Evolutionary conservation across 108 stramenopile species (phyloP).

Genomic region (Cyclotella sp.): DNA sequence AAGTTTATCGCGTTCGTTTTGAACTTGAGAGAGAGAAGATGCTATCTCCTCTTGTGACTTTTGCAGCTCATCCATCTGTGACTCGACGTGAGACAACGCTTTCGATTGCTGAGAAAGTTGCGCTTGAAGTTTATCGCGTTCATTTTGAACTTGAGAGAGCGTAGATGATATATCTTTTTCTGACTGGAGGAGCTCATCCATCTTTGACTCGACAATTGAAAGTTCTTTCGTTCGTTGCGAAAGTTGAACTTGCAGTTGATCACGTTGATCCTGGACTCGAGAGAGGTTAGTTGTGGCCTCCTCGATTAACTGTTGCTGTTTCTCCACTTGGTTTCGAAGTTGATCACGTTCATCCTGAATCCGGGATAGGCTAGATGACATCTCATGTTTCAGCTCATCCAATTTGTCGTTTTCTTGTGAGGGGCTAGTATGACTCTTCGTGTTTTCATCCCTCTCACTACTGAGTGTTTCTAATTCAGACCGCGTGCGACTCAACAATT

Average conservation of each 20-base stretch:
- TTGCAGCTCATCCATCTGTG: background rate
- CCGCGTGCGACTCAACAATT: background rate
- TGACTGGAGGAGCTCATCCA: background rate
- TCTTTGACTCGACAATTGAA: too few relatives aligned
- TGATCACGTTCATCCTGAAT: conserved; percentile 3
- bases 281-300: background rate
- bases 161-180: background rate
- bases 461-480: background rate
- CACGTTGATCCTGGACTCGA: background rate
- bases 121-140: background rate
- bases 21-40: background rate
- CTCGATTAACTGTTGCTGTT: background rate
- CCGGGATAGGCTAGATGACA: background rate
- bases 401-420: too few relatives aligned
- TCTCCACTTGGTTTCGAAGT: background rate
- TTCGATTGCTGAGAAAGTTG: background rate
- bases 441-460: background rate
- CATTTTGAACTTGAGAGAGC: background rate
- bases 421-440: too few relatives aligned
- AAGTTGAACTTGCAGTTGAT: background rate
- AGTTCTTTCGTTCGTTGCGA: background rate
- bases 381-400: background rate
- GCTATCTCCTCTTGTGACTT: background rate
- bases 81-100: background rate
- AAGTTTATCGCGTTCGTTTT: background rate